Evolutionary conservation across 352 stramenopile species (phyloP), one percentile per base, ranked within the genome.

Genomic region (Phytopythium vexans): DNA sequence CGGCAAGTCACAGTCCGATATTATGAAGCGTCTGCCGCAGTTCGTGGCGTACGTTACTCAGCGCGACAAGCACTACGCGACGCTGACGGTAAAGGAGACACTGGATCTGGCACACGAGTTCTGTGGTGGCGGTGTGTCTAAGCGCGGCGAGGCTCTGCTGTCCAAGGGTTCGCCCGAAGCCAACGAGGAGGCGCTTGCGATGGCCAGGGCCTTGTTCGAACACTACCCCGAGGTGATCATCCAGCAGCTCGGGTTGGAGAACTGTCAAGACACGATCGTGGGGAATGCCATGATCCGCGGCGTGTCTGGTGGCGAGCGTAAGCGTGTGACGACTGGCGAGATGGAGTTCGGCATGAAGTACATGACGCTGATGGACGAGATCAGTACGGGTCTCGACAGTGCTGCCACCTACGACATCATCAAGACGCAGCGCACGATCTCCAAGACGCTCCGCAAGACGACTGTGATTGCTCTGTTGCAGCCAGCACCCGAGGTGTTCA

Each of bases 11-110:
- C 66, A 71, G 47, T 38, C 27, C 10, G 60, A 65, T 10, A 41
- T 84, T 14, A 54, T 52, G 35, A 57, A 63, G 16, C 63, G 66
- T 21, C 48, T 80, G 41, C 63, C 70, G 39, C 66, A 77, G 58
- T 70, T 76, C 36, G 56, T 72, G 40, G 62, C 68, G 1, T 79
- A 82, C 52, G 69, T 80, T 32, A 70, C 57, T 2, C 72, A 81
- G 51, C 62, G 71, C n/a, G 89, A 97, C 68, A 98, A 68, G 96
- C 92, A 48, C 82, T 97, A 97, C 97, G 45, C 62, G 0, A 41
- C 48, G 1, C 49, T 70, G 0, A 69, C 56, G 10, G 66, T 79
- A 1, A 39, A 50, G 3, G 70, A 79, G 55, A 79, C 70, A 27
- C 54, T 79, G 6, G 54, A 71, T 37, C 74, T 77, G 69, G 69